Base-by-base conservation (phyloP, 2,329 filamentous ascomycete genomes). In the Ophioceras dolichostomum region DNA sequence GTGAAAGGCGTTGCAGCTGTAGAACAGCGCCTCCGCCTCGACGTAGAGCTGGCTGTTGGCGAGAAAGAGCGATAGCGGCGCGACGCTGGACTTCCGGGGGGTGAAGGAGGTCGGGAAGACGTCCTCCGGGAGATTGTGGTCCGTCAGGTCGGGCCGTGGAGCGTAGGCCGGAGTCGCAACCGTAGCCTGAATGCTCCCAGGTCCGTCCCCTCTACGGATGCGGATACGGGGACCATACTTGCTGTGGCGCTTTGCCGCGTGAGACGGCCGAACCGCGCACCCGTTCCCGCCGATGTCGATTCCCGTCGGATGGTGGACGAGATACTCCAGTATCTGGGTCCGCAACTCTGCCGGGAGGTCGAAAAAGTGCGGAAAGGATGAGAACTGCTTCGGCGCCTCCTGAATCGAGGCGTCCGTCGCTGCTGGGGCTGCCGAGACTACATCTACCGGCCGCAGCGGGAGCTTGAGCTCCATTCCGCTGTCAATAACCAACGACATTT, bases 301-400 rank as follows among this genome's bases (percentile, higher is more conserved):
- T 14, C 44, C 47, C 1, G 43, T 33, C 10, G 40, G 45, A 26
- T 44, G 38, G 32, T 47, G 21, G 39, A 49, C 49, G 24, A 53
- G 33, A 34, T 50, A 40, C 5, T 42, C 38, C 13, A 53, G 40
- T 32, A 55, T 51, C 32, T 50, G 45, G 14, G 49, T 47, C 22
- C 49, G 50, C 14, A 55, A 43, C 39, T 55, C 52, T 8, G 43
- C 31, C 9, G 52, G 51, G 10, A 55, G 46, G 38, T 54, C 49
- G 19, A 52, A 52, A 34, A 54, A 54, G 32, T 41, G 40, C 18
- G 45, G 38, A 27, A 52, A 52, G 3, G 16, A 34, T 18, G 32
- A 26, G n/a, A n/a, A n/a, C n/a, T n/a, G n/a, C n/a, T n/a, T n/a
- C n/a, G n/a, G n/a, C n/a, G n/a, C n/a, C n/a, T n/a, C n/a, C n/a